These are phyloP conservation scores for Zalaria sp. DNA, from an alignment of 2,329 filamentous ascomycete genomes.

Conservation along the genomic window DNA sequence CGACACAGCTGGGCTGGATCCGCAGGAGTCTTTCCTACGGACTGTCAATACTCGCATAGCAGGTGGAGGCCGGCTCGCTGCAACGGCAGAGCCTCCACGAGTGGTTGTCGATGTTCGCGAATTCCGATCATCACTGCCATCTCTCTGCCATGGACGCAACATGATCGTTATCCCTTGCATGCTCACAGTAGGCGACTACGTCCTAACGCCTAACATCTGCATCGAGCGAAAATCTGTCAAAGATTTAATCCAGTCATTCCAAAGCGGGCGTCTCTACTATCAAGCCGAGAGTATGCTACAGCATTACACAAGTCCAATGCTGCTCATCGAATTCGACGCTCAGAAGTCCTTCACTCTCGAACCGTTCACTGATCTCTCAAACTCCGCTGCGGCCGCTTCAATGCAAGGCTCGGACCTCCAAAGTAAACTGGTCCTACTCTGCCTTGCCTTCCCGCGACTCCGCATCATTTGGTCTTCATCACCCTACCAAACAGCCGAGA, in stretches of 20 bases:
- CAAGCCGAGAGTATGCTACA: conserved; percentile 91
- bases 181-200: conserved; percentile 92
- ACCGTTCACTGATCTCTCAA: conserved; percentile 39
- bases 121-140: conserved; percentile 84
- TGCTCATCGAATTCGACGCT: conserved; percentile 95
- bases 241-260: conserved; percentile 83
- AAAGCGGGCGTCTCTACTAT: conserved; percentile 78
- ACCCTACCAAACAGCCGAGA: conserved; percentile 93
- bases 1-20: conserved; percentile 57
- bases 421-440: conserved; percentile 81
- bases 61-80: conserved; percentile 70
- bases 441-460: conserved; percentile 77
- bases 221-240: conserved; percentile 88
- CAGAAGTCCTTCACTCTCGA: conserved; percentile 93
- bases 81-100: conserved; percentile 74
- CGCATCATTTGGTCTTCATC: conserved; percentile 88
- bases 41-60: conserved; percentile 96
- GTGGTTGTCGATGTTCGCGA: conserved; percentile 94
- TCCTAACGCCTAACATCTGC: conserved; percentile 80
- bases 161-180: conserved; percentile 89
- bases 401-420: conserved; percentile 63
- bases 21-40: conserved; percentile 81
- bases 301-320: conserved; percentile 78
- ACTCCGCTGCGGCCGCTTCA: conserved; percentile 47
- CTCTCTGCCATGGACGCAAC: conserved; percentile 74